These are phyloP conservation scores for Mortierella sp. DNA, from an alignment of 371 early-diverging fungal species.

Conservation along the genomic window DNA sequence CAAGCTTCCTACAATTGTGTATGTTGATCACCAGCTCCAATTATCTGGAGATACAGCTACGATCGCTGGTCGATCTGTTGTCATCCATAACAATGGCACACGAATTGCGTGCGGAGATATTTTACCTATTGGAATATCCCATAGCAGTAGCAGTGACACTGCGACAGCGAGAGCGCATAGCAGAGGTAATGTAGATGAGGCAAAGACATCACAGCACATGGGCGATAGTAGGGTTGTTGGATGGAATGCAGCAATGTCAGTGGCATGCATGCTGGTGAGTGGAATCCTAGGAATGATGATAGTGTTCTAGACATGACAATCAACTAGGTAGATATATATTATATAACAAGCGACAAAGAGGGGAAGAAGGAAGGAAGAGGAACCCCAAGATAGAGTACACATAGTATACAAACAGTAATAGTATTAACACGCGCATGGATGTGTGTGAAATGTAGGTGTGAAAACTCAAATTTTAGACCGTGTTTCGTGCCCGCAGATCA, in stretches of 20 bases:
- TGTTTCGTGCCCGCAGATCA: slow-evolving; percentile 3
- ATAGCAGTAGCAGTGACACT: background rate
- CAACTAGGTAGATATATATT: background rate
- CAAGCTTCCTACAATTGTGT: background rate
- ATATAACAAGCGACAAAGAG: background rate
- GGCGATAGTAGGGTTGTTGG: background rate
- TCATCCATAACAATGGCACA: slow-evolving; percentile 53
- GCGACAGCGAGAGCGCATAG: background rate
- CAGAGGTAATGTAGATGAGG: background rate
- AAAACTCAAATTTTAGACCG: background rate
- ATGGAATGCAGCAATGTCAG: background rate
- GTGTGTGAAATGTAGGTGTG: background rate
- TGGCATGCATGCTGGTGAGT: background rate
- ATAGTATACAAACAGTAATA: background rate
- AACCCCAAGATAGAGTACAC: no score
- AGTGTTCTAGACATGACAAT: background rate
- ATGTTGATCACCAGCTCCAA: slow-evolving; percentile 23
- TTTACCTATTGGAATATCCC: slow-evolving; percentile 1
- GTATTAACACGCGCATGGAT: no score
- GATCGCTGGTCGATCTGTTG: slow-evolving; percentile 42
- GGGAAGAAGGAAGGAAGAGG: background rate
- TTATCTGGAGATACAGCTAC: slow-evolving; percentile 29
- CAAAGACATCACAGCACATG: background rate
- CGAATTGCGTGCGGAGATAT: slow-evolving; percentile 44
- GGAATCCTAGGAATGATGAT: background rate